These are phyloP conservation scores for Verticillium tricorpus DNA, from an alignment of 2,329 filamentous ascomycete genomes.

Conservation along the genomic window DNA sequence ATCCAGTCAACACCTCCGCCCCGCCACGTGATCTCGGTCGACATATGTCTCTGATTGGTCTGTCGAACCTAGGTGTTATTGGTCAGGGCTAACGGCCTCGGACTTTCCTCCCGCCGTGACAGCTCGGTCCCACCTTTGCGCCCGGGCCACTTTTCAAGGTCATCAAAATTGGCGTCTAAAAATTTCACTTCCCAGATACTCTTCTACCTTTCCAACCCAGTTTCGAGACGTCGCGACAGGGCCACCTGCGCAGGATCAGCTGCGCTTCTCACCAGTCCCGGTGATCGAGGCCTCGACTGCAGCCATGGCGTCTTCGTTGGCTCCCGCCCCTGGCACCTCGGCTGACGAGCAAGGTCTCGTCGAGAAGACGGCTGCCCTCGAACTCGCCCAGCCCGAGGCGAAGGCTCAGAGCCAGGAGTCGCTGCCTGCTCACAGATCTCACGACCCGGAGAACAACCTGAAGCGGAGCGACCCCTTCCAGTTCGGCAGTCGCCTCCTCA, in stretches of 20 bases:
- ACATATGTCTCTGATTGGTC: too few species aligned
- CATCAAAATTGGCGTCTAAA: background rate
- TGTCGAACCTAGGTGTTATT: background rate
- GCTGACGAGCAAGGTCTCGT: slow-evolving; percentile 13
- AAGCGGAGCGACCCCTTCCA: slow-evolving; percentile 92
- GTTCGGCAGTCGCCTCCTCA: slow-evolving; percentile 85
- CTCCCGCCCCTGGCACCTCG: background rate
- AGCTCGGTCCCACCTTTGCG: background rate
- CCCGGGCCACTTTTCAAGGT: background rate
- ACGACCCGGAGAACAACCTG: slow-evolving; percentile 67
- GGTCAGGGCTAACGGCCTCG: background rate
- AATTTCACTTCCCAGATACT: background rate
- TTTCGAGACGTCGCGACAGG: background rate
- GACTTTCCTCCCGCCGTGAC: background rate
- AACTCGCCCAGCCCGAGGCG: slow-evolving; percentile 10
- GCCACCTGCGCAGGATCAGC: background rate
- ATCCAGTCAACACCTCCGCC: too few species aligned
- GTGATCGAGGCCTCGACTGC: slow-evolving; percentile 1
- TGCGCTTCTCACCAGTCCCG: background rate
- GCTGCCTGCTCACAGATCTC: slow-evolving; percentile 60
- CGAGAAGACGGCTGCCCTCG: slow-evolving; percentile 18
- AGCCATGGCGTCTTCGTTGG: slow-evolving; percentile 8
- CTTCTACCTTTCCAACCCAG: background rate
- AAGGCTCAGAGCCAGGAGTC: slow-evolving; percentile 10
- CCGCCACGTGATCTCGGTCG: too few species aligned